A percentile compares a stretch with the other conserved stretches of the same genome.
Conservation (phyloP, 768 basidiomycete genomes). For the Termitomyces sp. region DNA sequence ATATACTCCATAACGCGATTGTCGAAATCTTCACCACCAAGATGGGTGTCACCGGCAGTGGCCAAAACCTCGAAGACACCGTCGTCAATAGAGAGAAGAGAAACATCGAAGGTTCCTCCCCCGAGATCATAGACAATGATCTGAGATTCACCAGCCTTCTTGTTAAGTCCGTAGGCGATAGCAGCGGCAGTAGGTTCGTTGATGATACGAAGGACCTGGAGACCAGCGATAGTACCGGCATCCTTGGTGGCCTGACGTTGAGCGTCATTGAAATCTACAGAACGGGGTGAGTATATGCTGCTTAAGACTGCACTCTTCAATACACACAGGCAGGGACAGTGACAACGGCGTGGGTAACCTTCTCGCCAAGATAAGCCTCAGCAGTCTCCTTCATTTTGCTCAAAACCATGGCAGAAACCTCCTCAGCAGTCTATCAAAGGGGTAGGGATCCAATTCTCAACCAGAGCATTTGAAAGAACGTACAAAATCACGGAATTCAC, state of each 20-base stretch:
- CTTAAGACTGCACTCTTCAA: not conserved
- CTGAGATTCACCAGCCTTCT: constrained; percentile 89
- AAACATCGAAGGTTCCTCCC: constrained; percentile 98
- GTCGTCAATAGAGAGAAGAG: constrained; percentile 90
- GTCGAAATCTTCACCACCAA: constrained; percentile 95
- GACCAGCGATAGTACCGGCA: constrained; percentile 91
- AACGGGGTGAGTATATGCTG: constrained; percentile 3
- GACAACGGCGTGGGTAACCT: constrained; percentile 96
- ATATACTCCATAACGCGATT: constrained; percentile 90
- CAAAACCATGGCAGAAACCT: constrained; percentile 94
- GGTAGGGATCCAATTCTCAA: not conserved
- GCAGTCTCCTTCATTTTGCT: constrained; percentile 99
- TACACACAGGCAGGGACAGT: constrained; percentile 90
- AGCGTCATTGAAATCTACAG: constrained; percentile 91
- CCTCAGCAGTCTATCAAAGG: constrained; percentile 73
- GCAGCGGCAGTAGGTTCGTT: constrained; percentile 98
- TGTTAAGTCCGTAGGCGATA: constrained; percentile 97
- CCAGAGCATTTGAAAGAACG: constrained; percentile 23
- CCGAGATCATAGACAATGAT: constrained; percentile 99
- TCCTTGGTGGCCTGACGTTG: constrained; percentile 99
- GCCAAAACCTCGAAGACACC: constrained; percentile 89
- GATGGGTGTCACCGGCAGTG: constrained; percentile 91
- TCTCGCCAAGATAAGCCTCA: constrained; percentile 93
- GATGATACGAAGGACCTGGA: constrained; percentile 94
- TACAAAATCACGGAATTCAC: constrained; percentile 79